Conservation (phyloP, 116 monocot species). For the Posidonia oceanica region DNA sequence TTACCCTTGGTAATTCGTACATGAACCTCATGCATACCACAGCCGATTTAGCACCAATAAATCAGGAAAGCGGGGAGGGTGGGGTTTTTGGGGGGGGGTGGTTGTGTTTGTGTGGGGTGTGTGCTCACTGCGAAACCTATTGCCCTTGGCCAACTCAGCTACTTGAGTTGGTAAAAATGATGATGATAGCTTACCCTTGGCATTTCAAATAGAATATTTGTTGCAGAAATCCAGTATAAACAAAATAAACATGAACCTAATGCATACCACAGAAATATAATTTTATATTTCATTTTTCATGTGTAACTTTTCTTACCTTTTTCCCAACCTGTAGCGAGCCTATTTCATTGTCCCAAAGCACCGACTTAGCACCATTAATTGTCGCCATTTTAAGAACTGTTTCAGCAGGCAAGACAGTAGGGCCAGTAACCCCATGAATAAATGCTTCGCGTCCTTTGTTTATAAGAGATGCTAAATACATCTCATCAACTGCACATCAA, state of each 20-base stretch:
- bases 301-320: conserved; percentile 36
- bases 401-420: conserved; percentile 72
- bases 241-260: conserved; percentile 3
- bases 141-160: no score
- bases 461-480: conserved; percentile 89
- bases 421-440: conserved; percentile 54
- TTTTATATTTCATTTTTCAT: neutral
- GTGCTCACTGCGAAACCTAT: no score
- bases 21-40: no score
- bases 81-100: no score
- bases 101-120: no score
- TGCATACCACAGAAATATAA: conserved; percentile 1
- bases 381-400: conserved; percentile 69
- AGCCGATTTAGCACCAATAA: no score
- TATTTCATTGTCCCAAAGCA: conserved; percentile 85
- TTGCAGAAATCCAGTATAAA: neutral
- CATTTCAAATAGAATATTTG: no score
- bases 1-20: no score
- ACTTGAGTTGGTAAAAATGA: no score
- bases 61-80: no score
- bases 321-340: conserved; percentile 87
- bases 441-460: conserved; percentile 79
- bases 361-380: conserved; percentile 79
- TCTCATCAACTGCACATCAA: conserved; percentile 67
- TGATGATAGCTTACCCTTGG: no score